Base-by-base conservation (phyloP, 495 filamentous ascomycete species). In the Glonium stellatum region DNA sequence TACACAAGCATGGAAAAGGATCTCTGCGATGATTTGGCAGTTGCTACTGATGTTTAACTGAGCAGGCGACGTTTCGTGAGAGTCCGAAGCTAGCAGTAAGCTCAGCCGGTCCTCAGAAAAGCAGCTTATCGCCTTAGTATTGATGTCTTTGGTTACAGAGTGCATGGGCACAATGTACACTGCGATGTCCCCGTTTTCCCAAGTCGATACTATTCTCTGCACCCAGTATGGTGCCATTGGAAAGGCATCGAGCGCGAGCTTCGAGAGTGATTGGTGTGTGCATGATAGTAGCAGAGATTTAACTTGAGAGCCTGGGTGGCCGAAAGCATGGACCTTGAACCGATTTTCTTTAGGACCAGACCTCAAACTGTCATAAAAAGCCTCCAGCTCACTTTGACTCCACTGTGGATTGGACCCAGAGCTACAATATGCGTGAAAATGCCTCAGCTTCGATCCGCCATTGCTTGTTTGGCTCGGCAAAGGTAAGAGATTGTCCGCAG, bases 11-110 rank as follows among this genome's bases (percentile, higher is more conserved):
- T 83, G 81, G 0, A 83, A 59, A n/a, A 84, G 58, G 19, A 76
- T 77, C 64, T 84, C 81, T 0, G 81, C 81, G 54, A 82, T 78
- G 21, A 77, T 69, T 31, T 71, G 72, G 56, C 75, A 78, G 57
- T 78, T 80, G 19, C 72, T 72, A 36, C 69, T 73, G 31, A 79
- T 69, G 60, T 79, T 77, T 37, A 77, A 67, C 12, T 69, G 65
- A 47, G 75, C 67, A 31, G 72, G 56, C 1, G 71, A 47, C 15
- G 57, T 37, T 36, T 54, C 47, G 15, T 70, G 70, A 18, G 73
- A 71, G 50, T 72, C 72, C 12, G 79, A 70, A 34, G 74, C 69
- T n/a, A 82, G 69, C 15, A 73, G 66, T 44, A 82, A 62, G 34
- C 69, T 71, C 25, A 81, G 48, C 5, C 68, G 72, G 5, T 59